Evolutionary conservation across 2,329 filamentous ascomycete genomes (phyloP), one percentile per base, ranked within the genome.

Genomic region (Alternaria dauci): DNA sequence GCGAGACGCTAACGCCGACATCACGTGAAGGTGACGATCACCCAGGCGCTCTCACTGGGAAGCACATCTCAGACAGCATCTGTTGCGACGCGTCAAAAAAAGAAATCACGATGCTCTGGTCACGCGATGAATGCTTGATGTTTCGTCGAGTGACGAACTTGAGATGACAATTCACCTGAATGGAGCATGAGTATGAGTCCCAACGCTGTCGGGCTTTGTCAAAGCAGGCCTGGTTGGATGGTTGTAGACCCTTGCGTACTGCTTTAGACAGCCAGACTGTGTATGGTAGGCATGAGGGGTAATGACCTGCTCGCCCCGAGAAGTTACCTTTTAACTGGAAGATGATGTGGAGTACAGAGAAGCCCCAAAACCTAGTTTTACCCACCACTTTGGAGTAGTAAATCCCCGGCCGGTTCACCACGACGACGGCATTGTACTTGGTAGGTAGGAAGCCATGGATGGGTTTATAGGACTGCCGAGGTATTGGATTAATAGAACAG

Each of bases 1-100:
- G 42, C 14, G 52, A 44, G 25, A 46, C 59, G 69, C 68, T 64
- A 71, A 69, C 67, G 65, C 72, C 69, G 67, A 68, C 52, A 38
- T 66, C 63, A 65, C 69, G 68, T 69, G 69, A 56, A 8, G 2
- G 11, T 6, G 36, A 42, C 44, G 32, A 61, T 63, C 39, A 62
- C 55, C 30, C 32, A 23, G 46, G 39, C 8, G 25, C 46, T 25
- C 12, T 34, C 18, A 14, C 30, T 41, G 38, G n/a, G 23, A 18
- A 25, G 46, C 32, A 18, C 48, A 52, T 48, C 18, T 34, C 26
- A 44, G 59, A 46, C 34, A 44, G 43, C 38, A 56, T 54, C 25
- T 32, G n/a, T 54, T 36, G 41, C 54, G 39, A 38, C 23, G 46
- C 25, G 8, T 20, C 8, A 20, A 30, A 42, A 60, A 60, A 41